Conservation (phyloP, 1,139 yeast species). For the Candida sp. region DNA sequence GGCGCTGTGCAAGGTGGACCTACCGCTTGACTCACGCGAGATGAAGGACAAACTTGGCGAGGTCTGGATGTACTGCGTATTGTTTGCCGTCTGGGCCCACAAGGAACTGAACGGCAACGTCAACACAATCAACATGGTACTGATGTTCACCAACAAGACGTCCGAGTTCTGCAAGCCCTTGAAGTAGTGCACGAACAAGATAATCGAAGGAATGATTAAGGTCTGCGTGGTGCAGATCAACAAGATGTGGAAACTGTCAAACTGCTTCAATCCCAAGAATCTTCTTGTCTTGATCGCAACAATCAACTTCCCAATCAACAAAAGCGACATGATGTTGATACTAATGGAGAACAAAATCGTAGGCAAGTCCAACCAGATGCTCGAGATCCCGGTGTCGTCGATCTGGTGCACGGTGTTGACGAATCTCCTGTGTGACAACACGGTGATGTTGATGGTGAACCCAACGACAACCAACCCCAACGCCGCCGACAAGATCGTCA, state of each 20-base stretch:
- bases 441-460: conserved; percentile 49
- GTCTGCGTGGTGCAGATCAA: conserved; percentile 86
- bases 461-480: conserved; percentile 57
- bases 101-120: conserved; percentile 83
- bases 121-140: conserved; percentile 47
- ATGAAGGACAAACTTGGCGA: conserved; percentile 24
- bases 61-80: conserved; percentile 16
- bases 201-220: conserved; percentile 73
- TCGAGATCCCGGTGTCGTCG: neutral
- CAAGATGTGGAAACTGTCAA: conserved; percentile 80
- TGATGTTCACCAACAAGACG: conserved; percentile 24
- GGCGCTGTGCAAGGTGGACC: conserved; percentile 11
- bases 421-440: conserved; percentile 16
- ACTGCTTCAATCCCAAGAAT: conserved; percentile 77
- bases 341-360: conserved; percentile 71
- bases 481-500: conserved; percentile 42
- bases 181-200: conserved; percentile 58
- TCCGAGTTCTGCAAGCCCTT: conserved; percentile 10
- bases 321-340: conserved; percentile 60
- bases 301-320: conserved; percentile 64
- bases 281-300: conserved; percentile 75
- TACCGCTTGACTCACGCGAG: conserved; percentile 15
- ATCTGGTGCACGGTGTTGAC: conserved; percentile 1
- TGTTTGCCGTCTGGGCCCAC: conserved; percentile 78
- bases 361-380: conserved; percentile 46